Base-by-base conservation (phyloP, 192 early-diverging fungal species). In the Coemansia nantahalensis region DNA sequence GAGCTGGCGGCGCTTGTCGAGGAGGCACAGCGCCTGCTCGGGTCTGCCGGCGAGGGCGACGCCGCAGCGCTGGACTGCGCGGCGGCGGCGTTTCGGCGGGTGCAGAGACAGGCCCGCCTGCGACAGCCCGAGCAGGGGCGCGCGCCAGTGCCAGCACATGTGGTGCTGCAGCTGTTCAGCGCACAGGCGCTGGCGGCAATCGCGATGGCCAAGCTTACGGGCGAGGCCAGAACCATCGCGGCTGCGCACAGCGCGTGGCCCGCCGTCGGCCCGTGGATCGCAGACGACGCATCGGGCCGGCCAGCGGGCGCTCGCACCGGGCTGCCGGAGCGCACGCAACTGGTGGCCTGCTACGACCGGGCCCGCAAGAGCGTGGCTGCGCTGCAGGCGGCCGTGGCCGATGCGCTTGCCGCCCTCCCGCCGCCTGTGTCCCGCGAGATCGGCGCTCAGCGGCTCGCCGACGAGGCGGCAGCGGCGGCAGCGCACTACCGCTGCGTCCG, bases 401-500 rank as follows among this genome's bases (percentile, higher is more conserved):
- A 32, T 19, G 26, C 54, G 8, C 47, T 57, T 49, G 54, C 35
- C 17, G 45, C 41, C 38, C 43, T 65, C 33, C 15, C 51, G 40
- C 56, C 68, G 19, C 48, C 41, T 13, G 46, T 46, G 4, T 30
- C 48, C 15, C 61, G 68, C 42, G 24, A 41, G 6, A 37, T 73
- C n/a, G 21, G 44, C 12, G 54, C 34, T 2, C 51, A 54, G 26
- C 57, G 39, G 18, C 38, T 73, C 21, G 42, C 33, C 4, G 59
- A 62, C 12, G 70, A 73, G 54, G 40, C 61, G 12, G 39, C 53
- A 1, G 50, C 56, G 0, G 58, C 63, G 3, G 58, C 53, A 36
- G 53, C 63, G 19, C 66, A 66, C 50, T 66, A 66, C 46, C 19
- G 24, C n/a, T 48, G 58, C 37, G 28, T 62, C 8, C 70, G 70